phyloP scores from a whole-genome alignment of 306 rosid species.

The Vigna reflexopilosa region DNA sequence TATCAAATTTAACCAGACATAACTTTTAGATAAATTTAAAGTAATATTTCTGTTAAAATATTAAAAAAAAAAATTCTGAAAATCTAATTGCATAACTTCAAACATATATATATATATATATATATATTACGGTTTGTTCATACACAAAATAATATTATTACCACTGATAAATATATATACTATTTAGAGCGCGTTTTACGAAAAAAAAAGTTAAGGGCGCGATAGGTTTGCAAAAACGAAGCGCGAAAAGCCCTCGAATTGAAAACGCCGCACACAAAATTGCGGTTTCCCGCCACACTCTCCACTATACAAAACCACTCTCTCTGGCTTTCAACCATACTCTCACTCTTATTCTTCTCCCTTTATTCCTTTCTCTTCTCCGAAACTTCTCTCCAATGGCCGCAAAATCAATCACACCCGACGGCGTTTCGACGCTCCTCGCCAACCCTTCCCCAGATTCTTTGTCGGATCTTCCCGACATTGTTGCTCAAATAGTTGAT shows the following conservation, averaged over 20 bases:
- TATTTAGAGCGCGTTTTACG: background rate
- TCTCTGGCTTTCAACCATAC: background rate
- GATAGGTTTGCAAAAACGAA: background rate
- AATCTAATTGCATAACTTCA: too few species aligned
- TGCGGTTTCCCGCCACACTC: slow-evolving; percentile 41
- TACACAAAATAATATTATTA: too few species aligned
- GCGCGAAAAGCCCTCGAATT: slow-evolving; percentile 13
- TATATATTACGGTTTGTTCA: too few species aligned
- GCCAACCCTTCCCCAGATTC: slow-evolving; percentile 69
- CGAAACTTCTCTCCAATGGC: slow-evolving; percentile 52
- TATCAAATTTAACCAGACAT: too few species aligned
- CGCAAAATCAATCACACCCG: slow-evolving; percentile 49
- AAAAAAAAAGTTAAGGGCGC: background rate
- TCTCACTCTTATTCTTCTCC: background rate
- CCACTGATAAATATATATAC: too few species aligned
- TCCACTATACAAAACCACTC: slow-evolving; percentile 33
- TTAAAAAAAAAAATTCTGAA: too few species aligned
- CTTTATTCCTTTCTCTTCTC: background rate
- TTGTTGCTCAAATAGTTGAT: slow-evolving; percentile 80
- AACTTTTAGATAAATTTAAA: too few species aligned
- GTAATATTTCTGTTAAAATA: too few species aligned
- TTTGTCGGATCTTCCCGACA: slow-evolving; percentile 61
- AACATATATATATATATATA: too few species aligned
- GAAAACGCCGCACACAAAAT: slow-evolving; percentile 28
- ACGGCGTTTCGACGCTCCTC: slow-evolving; percentile 66